Conservation (phyloP, 1,284 basidiomycete genomes). For the Moesziomyces sp. region DNA sequence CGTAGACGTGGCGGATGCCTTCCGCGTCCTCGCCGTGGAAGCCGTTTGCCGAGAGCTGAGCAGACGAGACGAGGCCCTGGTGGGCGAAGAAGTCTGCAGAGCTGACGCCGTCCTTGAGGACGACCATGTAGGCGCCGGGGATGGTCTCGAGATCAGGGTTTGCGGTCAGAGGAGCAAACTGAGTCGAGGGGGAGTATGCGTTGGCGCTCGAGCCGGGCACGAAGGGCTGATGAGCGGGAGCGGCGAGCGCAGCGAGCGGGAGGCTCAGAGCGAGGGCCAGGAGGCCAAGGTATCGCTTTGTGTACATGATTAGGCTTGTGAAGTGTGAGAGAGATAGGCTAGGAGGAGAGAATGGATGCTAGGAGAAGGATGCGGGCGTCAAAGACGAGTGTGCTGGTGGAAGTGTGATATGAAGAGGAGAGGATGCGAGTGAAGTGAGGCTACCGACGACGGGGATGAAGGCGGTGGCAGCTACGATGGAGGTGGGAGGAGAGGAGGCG, state of each 20-base stretch:
- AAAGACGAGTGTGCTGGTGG: not conserved
- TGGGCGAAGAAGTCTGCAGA: constrained; percentile 57
- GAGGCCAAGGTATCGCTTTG: constrained; percentile 49
- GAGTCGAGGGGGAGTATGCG: constrained; percentile 44
- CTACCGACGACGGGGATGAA: constrained; percentile 1
- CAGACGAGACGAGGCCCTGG: constrained; percentile 48
- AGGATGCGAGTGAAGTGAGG: constrained; percentile 11
- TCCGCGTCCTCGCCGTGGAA: constrained; percentile 51
- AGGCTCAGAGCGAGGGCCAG: constrained; percentile 49
- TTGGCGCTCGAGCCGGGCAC: constrained; percentile 47
- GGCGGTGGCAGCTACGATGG: constrained; percentile 19
- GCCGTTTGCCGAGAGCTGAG: constrained; percentile 51
- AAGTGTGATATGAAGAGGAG: not conserved
- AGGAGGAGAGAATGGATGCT: constrained; percentile 1
- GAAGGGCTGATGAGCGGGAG: constrained; percentile 50
- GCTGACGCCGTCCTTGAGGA: constrained; percentile 63
- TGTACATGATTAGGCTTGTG: constrained; percentile 30
- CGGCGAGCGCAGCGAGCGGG: constrained; percentile 44
- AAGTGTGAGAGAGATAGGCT: not conserved
- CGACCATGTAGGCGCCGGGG: constrained; percentile 63
- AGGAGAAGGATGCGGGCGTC: not conserved
- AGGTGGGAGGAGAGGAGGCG: constrained; percentile 10
- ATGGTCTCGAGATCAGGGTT: constrained; percentile 58
- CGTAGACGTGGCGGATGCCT: constrained; percentile 62
- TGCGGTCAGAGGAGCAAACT: constrained; percentile 48